Percentiles rank a stretch among this genome's conserved stretches.
Conservation (phyloP, 2,329 filamentous ascomycete species). For the Piedraia hortae region DNA sequence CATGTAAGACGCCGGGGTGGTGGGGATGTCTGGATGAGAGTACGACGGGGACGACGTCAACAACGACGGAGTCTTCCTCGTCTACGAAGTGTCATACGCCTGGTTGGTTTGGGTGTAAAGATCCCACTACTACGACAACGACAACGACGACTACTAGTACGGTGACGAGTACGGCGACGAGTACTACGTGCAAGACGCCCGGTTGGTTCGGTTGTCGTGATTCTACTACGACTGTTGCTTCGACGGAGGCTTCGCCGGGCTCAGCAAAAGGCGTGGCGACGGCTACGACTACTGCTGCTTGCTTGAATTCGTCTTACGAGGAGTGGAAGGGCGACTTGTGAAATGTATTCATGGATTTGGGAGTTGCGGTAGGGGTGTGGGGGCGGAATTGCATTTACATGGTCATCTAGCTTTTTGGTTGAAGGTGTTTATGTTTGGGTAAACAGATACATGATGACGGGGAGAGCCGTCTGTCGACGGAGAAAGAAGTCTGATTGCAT, state of each 20-base stretch:
- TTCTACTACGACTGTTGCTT: conserved; percentile 10
- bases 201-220: conserved; percentile 43
- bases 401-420: too few relatives aligned
- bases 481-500: too few relatives aligned
- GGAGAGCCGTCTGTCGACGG: too few relatives aligned
- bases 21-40: conserved; percentile 45
- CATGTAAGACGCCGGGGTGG: conserved; percentile 80
- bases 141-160: conserved; percentile 3
- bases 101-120: conserved; percentile 41
- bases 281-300: too few relatives aligned
- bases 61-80: conserved; percentile 10
- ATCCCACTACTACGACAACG: conserved; percentile 18
- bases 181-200: conserved; percentile 28
- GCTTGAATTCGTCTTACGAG: too few relatives aligned
- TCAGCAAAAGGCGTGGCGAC: too few relatives aligned
- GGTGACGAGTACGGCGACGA: conserved; percentile 13
- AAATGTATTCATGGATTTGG: too few relatives aligned
- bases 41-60: conserved; percentile 5
- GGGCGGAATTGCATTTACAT: too few relatives aligned
- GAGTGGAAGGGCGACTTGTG: too few relatives aligned
- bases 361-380: too few relatives aligned
- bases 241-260: conserved; percentile 1
- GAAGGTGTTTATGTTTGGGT: too few relatives aligned
- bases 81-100: conserved; percentile 29
- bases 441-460: too few relatives aligned